Percentiles rank a stretch among this genome's conserved stretches.
These are phyloP conservation scores for Fraxinus platypoda DNA, from an alignment of 305 asterid genomes.

Conservation along the genomic window DNA sequence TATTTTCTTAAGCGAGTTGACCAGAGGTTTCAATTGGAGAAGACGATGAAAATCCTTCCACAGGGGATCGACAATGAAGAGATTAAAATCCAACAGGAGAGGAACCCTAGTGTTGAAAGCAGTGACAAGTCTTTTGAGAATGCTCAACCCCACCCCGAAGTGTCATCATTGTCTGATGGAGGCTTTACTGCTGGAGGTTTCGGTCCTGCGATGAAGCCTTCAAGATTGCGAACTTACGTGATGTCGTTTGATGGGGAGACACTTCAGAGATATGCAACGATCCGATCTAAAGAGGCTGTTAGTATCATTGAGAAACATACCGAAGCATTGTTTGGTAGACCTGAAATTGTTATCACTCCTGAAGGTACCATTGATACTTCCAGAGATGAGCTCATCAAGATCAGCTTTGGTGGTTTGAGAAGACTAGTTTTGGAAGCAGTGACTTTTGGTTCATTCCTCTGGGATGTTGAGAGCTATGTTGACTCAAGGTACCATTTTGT, in stretches of 20 bases:
- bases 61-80: constrained; percentile 37
- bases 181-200: constrained; percentile 35
- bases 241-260: constrained; percentile 89
- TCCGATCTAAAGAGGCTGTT: constrained; percentile 78
- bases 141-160: constrained; percentile 64
- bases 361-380: constrained; percentile 75
- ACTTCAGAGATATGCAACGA: constrained; percentile 75
- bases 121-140: constrained; percentile 20
- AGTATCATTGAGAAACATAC: constrained; percentile 84
- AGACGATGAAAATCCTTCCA: constrained; percentile 80
- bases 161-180: constrained; percentile 49
- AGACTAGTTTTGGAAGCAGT: constrained; percentile 88
- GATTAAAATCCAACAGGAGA: constrained; percentile 31
- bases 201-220: constrained; percentile 49
- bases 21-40: constrained; percentile 89
- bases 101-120: constrained; percentile 21
- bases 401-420: constrained; percentile 82
- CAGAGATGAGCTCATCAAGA: constrained; percentile 63
- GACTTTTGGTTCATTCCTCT: constrained; percentile 95
- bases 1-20: constrained; percentile 91
- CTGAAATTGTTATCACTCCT: constrained; percentile 70
- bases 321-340: constrained; percentile 87
- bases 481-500: constrained; percentile 88
- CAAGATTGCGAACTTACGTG: constrained; percentile 67
- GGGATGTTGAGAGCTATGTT: constrained; percentile 96